phyloP scores from a whole-genome alignment of 2,329 filamentous ascomycete genomes.

The Harringtonia lauricola region DNA sequence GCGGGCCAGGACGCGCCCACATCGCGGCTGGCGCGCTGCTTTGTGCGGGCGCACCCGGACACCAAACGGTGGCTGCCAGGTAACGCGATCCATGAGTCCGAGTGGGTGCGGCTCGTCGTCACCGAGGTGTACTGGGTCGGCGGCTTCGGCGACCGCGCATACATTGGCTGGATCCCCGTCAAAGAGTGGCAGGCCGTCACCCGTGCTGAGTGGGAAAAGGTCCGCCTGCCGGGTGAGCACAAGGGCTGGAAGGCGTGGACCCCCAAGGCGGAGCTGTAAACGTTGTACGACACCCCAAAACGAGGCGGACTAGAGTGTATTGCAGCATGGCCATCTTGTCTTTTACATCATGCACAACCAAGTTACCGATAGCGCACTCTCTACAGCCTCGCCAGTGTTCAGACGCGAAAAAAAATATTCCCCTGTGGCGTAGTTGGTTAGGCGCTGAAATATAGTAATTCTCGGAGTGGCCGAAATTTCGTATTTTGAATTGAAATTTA shows the following conservation, averaged over 20 bases:
- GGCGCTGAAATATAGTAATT: too few relatives aligned
- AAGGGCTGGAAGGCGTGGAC: slow-evolving; percentile 45
- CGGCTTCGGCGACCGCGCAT: slow-evolving; percentile 88
- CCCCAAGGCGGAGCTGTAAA: slow-evolving; percentile 5
- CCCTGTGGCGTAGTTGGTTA: too few relatives aligned
- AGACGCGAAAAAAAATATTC: too few relatives aligned
- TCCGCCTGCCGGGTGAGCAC: slow-evolving; percentile 59
- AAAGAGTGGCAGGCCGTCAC: slow-evolving; percentile 71
- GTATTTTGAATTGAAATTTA: too few relatives aligned
- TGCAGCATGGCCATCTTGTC: too few relatives aligned
- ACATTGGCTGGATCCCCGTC: slow-evolving; percentile 85
- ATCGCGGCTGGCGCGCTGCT: slow-evolving; percentile 55
- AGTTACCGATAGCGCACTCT: too few relatives aligned
- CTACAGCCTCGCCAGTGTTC: too few relatives aligned
- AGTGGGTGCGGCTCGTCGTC: slow-evolving; percentile 78
- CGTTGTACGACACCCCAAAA: too few relatives aligned
- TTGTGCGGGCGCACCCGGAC: slow-evolving; percentile 66
- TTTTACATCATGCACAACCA: too few relatives aligned
- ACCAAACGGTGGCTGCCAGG: slow-evolving; percentile 81
- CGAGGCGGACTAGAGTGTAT: too few relatives aligned
- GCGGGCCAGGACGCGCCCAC: slow-evolving; percentile 33
- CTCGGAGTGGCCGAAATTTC: too few relatives aligned
- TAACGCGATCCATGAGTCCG: slow-evolving; percentile 64
- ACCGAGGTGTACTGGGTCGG: slow-evolving; percentile 88
- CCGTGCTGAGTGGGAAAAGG: slow-evolving; percentile 52